A percentile compares a stretch with the other conserved stretches of the same genome.
phyloP scores from a whole-genome alignment of 257 asterid genomes.

The Lycium ferocissimum region DNA sequence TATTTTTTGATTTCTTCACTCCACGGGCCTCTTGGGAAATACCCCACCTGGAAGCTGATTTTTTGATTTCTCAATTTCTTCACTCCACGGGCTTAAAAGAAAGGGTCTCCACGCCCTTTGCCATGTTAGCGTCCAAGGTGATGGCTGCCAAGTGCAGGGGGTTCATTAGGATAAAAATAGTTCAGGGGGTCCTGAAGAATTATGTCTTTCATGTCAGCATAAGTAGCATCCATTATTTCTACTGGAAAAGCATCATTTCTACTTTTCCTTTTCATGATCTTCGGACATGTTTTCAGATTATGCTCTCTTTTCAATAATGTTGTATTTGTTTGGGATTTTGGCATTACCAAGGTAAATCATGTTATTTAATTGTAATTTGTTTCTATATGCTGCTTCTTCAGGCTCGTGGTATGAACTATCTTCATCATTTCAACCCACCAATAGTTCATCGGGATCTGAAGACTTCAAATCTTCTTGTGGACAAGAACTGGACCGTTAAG shows the following conservation, averaged over 20 bases:
- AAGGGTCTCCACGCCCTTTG: neutral
- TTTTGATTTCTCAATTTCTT: neutral
- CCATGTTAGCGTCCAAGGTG: neutral
- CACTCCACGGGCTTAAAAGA: neutral
- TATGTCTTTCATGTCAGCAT: constrained; percentile 11
- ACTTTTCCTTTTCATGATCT: constrained; percentile 6
- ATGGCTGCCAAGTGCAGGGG: neutral
- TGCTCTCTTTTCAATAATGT: constrained; percentile 1
- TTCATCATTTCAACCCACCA: constrained; percentile 87
- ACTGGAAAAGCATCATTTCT: constrained; percentile 2
- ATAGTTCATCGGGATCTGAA: constrained; percentile 94
- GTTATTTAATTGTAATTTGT: constrained; percentile 3
- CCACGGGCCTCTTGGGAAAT: neutral
- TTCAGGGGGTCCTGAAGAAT: neutral
- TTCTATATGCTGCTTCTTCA: constrained; percentile 37
- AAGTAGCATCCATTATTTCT: constrained; percentile 1
- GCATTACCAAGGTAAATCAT: constrained; percentile 18
- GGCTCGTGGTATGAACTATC: constrained; percentile 98
- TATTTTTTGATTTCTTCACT: neutral
- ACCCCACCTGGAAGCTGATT: neutral
- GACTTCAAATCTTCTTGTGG: constrained; percentile 98
- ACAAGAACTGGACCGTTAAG: constrained; percentile 98
- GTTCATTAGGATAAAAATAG: constrained; percentile 4
- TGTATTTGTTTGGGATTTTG: neutral
- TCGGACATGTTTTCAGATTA: neutral